A percentile compares a stretch with the other conserved stretches of the same genome.
Conservation (phyloP, 768 basidiomycete genomes). For the Boletus insuetus region DNA sequence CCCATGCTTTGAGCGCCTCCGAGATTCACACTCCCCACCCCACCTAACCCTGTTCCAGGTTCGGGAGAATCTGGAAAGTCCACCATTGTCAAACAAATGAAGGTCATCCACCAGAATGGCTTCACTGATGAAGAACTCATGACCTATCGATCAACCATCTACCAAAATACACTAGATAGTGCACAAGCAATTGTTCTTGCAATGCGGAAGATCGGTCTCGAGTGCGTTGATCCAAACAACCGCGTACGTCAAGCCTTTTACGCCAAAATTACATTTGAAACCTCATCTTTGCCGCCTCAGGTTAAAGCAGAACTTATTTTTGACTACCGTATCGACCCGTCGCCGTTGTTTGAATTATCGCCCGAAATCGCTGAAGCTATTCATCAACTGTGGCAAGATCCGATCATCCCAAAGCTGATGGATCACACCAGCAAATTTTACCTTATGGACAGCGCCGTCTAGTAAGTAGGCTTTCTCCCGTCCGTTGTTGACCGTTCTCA, state of each 20-base stretch:
- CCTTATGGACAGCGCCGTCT: constrained; percentile 91
- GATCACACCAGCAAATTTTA: constrained; percentile 77
- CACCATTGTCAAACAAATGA: constrained; percentile 99
- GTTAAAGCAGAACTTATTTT: constrained; percentile 56
- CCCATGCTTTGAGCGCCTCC: too few relatives aligned
- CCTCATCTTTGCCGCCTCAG: constrained; percentile 19
- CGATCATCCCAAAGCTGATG: constrained; percentile 50
- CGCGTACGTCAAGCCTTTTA: constrained; percentile 31
- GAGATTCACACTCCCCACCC: too few relatives aligned
- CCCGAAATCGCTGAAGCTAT: constrained; percentile 70
- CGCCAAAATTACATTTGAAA: too few relatives aligned
- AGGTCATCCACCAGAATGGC: constrained; percentile 94
- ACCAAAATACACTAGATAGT: constrained; percentile 84
- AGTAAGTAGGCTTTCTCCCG: constrained; percentile 48
- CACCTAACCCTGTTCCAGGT: constrained; percentile 43
- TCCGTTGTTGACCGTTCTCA: not conserved
- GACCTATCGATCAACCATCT: constrained; percentile 74
- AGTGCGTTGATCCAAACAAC: constrained; percentile 67
- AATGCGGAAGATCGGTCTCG: constrained; percentile 82
- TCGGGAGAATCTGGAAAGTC: constrained; percentile 95
- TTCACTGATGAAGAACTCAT: constrained; percentile 77
- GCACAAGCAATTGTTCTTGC: constrained; percentile 83
- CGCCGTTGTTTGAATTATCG: constrained; percentile 47
- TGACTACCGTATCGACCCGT: constrained; percentile 48
- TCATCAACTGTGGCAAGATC: constrained; percentile 67